Evolutionary conservation across 2,329 filamentous ascomycete genomes (phyloP).

Genomic region (Penicillium paneum): DNA sequence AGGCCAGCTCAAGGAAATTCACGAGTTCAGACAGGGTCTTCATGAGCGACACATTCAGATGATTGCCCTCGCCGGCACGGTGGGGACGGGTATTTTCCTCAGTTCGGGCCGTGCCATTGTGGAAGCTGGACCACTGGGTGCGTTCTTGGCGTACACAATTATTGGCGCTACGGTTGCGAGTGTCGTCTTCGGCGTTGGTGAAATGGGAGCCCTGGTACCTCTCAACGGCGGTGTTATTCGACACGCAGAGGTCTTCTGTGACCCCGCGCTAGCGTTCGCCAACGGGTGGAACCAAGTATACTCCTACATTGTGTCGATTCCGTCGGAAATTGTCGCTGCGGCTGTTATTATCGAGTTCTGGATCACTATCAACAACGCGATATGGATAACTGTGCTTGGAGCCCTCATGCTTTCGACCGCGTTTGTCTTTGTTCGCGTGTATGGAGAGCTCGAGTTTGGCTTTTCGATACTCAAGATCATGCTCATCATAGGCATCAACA

Average conservation of each 20-base stretch:
- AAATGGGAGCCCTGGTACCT: constrained; percentile 39
- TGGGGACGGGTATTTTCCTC: constrained; percentile 40
- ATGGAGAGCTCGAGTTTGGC: constrained; percentile 54
- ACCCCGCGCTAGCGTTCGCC: constrained; percentile 36
- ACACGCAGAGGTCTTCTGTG: constrained; percentile 37
- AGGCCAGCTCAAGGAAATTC: constrained; percentile 22
- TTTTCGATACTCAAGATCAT: constrained; percentile 57
- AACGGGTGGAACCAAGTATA: constrained; percentile 43
- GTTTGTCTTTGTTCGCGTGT: constrained; percentile 38
- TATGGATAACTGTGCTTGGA: constrained; percentile 43
- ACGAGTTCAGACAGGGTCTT: constrained; percentile 26
- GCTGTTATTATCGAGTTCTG: constrained; percentile 34
- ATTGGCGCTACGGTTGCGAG: constrained; percentile 36
- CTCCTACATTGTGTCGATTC: constrained; percentile 33
- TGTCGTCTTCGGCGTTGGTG: constrained; percentile 36
- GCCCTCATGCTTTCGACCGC: constrained; percentile 34
- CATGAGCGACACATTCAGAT: constrained; percentile 37
- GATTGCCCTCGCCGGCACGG: constrained; percentile 39
- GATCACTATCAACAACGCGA: constrained; percentile 48
- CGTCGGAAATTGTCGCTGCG: constrained; percentile 33
- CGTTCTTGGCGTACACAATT: constrained; percentile 38
- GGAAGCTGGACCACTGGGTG: constrained; percentile 32
- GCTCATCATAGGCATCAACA: constrained; percentile 59
- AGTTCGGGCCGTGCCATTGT: constrained; percentile 35
- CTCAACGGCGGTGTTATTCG: constrained; percentile 39